Conservation (phyloP, 2,329 filamentous ascomycete genomes). For the Ophiosphaerella narmari region DNA sequence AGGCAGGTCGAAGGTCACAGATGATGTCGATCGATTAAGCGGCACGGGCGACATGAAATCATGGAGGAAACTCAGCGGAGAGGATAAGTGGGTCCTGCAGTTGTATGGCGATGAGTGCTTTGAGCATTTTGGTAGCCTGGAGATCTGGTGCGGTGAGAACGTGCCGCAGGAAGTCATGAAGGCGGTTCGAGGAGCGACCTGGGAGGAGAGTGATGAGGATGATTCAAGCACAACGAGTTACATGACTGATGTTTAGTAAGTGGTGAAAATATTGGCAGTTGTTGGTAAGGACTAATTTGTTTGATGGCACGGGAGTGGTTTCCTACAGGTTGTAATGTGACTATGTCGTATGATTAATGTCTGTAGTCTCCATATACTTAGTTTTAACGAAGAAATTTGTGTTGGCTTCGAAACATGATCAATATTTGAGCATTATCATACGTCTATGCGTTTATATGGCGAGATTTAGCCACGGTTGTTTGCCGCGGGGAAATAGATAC, state of each 20-base stretch:
- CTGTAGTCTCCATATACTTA: not conserved
- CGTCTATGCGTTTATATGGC: too few relatives aligned
- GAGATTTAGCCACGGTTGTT: too few relatives aligned
- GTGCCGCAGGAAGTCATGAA: constrained; percentile 37
- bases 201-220: constrained; percentile 17
- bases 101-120: constrained; percentile 38
- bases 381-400: not conserved
- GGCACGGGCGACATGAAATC: constrained; percentile 10
- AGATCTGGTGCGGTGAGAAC: constrained; percentile 27
- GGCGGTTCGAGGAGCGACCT: constrained; percentile 17
- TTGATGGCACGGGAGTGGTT: not conserved
- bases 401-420: not conserved
- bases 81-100: constrained; percentile 33
- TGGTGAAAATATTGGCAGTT: not conserved
- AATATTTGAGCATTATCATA: not conserved
- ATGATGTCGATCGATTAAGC: constrained; percentile 10
- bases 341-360: not conserved
- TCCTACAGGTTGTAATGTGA: not conserved
- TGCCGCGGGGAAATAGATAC: too few relatives aligned
- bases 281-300: not conserved
- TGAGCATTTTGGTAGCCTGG: constrained; percentile 30
- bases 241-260: not conserved
- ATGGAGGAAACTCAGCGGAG: constrained; percentile 14
- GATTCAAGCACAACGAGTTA: not conserved
- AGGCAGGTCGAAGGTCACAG: constrained; percentile 6